These are phyloP conservation scores for Caloboletus inedulis DNA, from an alignment of 1,284 basidiomycete genomes.

Conservation along the genomic window DNA sequence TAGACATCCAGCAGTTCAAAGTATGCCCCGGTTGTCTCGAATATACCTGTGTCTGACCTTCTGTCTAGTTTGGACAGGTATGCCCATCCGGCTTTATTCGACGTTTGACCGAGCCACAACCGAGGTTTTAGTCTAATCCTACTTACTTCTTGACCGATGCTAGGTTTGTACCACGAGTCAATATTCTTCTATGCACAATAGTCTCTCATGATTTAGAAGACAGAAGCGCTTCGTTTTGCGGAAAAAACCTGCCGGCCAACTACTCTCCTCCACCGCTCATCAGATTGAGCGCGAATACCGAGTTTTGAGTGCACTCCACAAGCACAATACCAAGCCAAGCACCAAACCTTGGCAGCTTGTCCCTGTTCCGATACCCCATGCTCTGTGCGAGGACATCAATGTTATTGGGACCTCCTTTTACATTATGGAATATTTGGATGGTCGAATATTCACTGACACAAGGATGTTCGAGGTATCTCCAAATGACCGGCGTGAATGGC, in stretches of 20 bases:
- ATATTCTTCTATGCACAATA: background rate
- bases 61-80: constrained; percentile 75
- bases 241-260: constrained; percentile 88
- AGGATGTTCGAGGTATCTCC: constrained; percentile 68
- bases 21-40: constrained; percentile 41
- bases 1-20: constrained; percentile 89
- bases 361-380: constrained; percentile 84
- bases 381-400: constrained; percentile 73
- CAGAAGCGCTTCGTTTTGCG: constrained; percentile 79
- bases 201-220: constrained; percentile 35
- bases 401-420: constrained; percentile 92
- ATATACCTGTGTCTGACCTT: constrained; percentile 4
- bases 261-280: constrained; percentile 88
- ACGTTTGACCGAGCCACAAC: constrained; percentile 3
- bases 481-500: constrained; percentile 72
- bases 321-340: constrained; percentile 59
- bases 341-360: constrained; percentile 55
- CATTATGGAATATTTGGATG: constrained; percentile 92
- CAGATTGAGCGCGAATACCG: constrained; percentile 91
- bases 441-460: constrained; percentile 88
- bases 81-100: constrained; percentile 10
- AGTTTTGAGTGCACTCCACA: constrained; percentile 73
- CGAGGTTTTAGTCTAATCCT: constrained; percentile 74
- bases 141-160: constrained; percentile 88
- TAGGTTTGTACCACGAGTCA: constrained; percentile 39